phyloP scores from a whole-genome alignment of 352 stramenopile genomes.

The Pythium utonaiense region DNA sequence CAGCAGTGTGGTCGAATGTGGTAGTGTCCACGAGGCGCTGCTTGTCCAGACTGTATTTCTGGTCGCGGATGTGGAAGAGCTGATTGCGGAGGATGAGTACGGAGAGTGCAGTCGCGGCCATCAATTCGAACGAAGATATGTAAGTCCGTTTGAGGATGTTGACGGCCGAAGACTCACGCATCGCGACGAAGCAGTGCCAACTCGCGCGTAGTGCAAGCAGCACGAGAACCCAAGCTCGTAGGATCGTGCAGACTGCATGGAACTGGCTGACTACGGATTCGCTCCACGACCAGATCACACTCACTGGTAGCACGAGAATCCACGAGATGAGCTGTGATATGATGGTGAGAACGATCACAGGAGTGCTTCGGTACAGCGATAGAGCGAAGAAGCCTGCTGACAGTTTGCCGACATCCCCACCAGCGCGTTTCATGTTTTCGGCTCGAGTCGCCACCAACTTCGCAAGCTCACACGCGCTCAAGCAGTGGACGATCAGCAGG shows the following conservation, averaged over 20 bases:
- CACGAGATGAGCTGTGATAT: constrained; percentile 45
- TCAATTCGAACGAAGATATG: constrained; percentile 27
- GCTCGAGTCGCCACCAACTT: constrained; percentile 24
- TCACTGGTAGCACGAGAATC: constrained; percentile 40
- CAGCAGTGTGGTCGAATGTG: constrained; percentile 4
- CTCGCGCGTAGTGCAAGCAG: constrained; percentile 32
- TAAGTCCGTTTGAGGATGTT: constrained; percentile 29
- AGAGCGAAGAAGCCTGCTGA: constrained; percentile 18
- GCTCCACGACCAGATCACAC: constrained; percentile 28
- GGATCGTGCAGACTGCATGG: constrained; percentile 35
- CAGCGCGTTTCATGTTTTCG: constrained; percentile 29
- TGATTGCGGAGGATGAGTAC: constrained; percentile 3
- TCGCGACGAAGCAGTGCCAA: constrained; percentile 32
- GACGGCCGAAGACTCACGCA: constrained; percentile 29
- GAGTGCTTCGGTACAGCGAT: constrained; percentile 36
- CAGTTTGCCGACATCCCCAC: constrained; percentile 35
- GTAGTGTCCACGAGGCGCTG: constrained; percentile 19
- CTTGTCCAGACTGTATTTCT: constrained; percentile 20
- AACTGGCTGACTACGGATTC: constrained; percentile 16
- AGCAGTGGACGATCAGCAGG: constrained; percentile 32
- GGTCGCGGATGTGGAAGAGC: constrained; percentile 19
- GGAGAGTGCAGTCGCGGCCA: constrained; percentile 9
- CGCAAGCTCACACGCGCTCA: constrained; percentile 32
- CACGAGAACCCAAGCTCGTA: constrained; percentile 35
- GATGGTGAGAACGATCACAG: constrained; percentile 31